Evolutionary conservation across 2,329 filamentous ascomycete genomes (phyloP).

Genomic region (Hymenoscyphus infarciens): DNA sequence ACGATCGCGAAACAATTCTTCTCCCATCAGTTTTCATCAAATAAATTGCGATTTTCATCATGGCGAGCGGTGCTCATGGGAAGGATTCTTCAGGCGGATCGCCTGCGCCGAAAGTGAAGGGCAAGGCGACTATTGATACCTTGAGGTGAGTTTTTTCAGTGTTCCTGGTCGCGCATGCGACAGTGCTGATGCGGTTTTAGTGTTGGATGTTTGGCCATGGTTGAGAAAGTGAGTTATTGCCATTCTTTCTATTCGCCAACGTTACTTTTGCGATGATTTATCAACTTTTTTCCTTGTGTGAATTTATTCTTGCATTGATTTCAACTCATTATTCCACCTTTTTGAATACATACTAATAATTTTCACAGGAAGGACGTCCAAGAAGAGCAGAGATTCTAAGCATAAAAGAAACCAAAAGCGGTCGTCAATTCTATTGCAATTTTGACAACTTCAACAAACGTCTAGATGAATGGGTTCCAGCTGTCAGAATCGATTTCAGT

Average conservation of each 20-base stretch:
- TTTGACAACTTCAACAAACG: conserved; percentile 36
- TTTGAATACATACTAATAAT: conserved; percentile 15
- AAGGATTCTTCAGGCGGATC: conserved; percentile 55
- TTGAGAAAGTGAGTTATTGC: conserved; percentile 33
- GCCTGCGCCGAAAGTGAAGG: conserved; percentile 62
- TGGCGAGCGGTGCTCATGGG: conserved; percentile 48
- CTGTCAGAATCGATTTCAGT: conserved; percentile 76
- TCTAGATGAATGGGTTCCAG: conserved; percentile 75
- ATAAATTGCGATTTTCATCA: conserved; percentile 40
- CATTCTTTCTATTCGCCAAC: neutral
- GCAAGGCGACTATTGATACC: conserved; percentile 80
- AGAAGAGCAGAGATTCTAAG: conserved; percentile 96
- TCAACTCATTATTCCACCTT: conserved; percentile 12
- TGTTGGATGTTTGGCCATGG: conserved; percentile 37
- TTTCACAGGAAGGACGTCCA: conserved; percentile 69
- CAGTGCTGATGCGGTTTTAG: conserved; percentile 25
- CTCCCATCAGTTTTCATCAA: neutral
- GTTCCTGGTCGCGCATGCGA: conserved; percentile 5
- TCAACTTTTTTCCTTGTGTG: neutral
- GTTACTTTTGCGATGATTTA: conserved; percentile 12
- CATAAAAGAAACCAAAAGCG: conserved; percentile 84
- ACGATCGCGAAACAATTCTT: neutral
- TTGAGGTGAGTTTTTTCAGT: conserved; percentile 57
- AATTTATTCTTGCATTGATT: neutral
- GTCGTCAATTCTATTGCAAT: conserved; percentile 47